These are phyloP conservation scores for Betula pendula DNA, from an alignment of 306 rosid genomes.

Conservation along the genomic window DNA sequence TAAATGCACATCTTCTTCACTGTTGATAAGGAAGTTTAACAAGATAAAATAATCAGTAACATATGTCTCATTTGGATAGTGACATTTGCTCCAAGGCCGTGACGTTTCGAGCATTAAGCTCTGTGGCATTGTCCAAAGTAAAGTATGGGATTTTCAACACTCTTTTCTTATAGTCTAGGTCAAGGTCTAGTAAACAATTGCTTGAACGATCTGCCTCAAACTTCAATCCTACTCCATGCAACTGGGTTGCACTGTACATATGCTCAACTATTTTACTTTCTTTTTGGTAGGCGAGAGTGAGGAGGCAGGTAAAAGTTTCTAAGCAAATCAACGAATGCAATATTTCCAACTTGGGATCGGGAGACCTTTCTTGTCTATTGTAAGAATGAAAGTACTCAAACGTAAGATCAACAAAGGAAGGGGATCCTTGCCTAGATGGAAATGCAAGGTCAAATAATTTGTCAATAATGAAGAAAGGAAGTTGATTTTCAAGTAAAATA, in stretches of 20 bases:
- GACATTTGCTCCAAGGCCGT: conserved; percentile 11
- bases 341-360: too few species aligned
- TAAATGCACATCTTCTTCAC: too few species aligned
- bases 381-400: too few species aligned
- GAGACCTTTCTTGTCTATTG: too few species aligned
- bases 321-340: neutral
- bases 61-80: neutral
- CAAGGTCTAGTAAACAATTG: neutral
- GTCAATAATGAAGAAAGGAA: conserved; percentile 14
- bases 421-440: neutral
- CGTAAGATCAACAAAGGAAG: neutral
- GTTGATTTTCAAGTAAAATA: conserved; percentile 19
- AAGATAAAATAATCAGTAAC: too few species aligned
- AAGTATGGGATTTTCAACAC: neutral
- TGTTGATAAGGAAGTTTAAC: too few species aligned
- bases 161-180: neutral
- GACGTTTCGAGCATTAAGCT: neutral
- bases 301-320: neutral
- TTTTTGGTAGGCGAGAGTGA: neutral
- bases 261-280: too few species aligned
- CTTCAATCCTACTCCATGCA: conserved; percentile 8
- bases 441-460: neutral
- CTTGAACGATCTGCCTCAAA: neutral
- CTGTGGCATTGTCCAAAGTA: neutral
- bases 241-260: neutral